A percentile compares a stretch with the other conserved stretches of the same genome.
phyloP scores from a whole-genome alignment of 805 yeast genomes.

The Pichia ethanolica region DNA sequence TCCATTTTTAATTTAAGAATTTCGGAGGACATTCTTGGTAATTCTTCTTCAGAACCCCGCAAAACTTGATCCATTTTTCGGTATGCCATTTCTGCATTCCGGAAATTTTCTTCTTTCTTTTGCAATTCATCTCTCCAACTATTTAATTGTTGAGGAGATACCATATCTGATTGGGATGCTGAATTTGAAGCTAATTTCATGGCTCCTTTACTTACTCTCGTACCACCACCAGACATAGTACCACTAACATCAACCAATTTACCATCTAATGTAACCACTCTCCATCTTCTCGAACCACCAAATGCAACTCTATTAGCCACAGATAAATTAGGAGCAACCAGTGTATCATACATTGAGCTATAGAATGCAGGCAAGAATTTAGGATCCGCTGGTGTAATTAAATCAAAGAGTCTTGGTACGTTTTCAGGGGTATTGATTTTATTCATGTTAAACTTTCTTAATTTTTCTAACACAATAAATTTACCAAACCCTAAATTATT shows the following conservation, averaged over 20 bases:
- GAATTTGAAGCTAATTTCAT: conserved; percentile 50
- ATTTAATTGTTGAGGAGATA: conserved; percentile 52
- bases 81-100: conserved; percentile 34
- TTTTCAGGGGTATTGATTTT: conserved; percentile 64
- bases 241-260: conserved; percentile 89
- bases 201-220: conserved; percentile 58
- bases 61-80: conserved; percentile 55
- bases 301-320: conserved; percentile 88
- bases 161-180: conserved; percentile 18
- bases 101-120: conserved; percentile 37
- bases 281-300: conserved; percentile 59
- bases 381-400: conserved; percentile 58
- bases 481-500: conserved; percentile 84
- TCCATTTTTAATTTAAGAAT: conserved; percentile 57
- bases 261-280: conserved; percentile 92
- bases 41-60: conserved; percentile 49
- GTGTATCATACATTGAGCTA: conserved; percentile 76
- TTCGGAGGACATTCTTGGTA: conserved; percentile 61
- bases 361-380: conserved; percentile 83
- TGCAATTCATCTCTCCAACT: conserved; percentile 45
- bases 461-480: conserved; percentile 71
- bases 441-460: conserved; percentile 52
- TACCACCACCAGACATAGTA: conserved; percentile 96
- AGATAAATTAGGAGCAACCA: conserved; percentile 70
- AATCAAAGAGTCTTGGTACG: conserved; percentile 78